These are phyloP conservation scores for Microdochium bolleyi DNA, from an alignment of 2,329 filamentous ascomycete genomes.

Conservation along the genomic window DNA sequence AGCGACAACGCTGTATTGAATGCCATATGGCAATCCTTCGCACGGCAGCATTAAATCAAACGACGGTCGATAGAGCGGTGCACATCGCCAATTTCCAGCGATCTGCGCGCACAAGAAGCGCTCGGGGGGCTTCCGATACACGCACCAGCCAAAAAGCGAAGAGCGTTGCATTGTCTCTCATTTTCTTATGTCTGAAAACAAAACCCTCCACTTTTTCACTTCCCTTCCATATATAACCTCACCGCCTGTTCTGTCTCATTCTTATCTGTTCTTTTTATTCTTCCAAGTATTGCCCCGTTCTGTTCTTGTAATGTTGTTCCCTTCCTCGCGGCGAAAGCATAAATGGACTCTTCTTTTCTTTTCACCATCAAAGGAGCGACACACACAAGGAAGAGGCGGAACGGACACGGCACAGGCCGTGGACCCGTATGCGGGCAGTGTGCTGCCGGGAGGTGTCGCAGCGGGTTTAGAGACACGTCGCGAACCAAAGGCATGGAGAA, in stretches of 20 bases:
- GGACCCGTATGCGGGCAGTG: too few species aligned
- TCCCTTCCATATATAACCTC: neutral
- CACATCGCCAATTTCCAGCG: too few species aligned
- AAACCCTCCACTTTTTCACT: neutral
- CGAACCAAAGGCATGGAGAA: too few species aligned
- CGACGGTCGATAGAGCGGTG: too few species aligned
- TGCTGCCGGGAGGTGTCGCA: too few species aligned
- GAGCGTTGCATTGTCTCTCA: neutral
- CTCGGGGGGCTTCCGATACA: neutral
- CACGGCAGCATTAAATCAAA: too few species aligned
- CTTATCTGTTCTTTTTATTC: neutral
- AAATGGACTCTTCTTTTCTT: conserved; percentile 2
- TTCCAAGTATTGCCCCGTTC: neutral
- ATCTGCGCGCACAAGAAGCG: neutral
- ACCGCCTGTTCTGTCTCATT: neutral
- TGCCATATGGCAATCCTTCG: too few species aligned
- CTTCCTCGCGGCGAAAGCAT: conserved; percentile 2
- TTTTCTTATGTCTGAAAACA: neutral
- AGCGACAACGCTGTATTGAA: too few species aligned
- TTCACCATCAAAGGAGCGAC: neutral
- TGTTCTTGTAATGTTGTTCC: neutral
- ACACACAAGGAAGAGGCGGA: too few species aligned
- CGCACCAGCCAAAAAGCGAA: neutral
- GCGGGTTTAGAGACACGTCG: too few species aligned
- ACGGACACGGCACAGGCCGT: too few species aligned